A percentile compares a stretch with the other conserved stretches of the same genome.
Conservation (phyloP, 2,329 filamentous ascomycete genomes). For the Rachicladosporium sp. region DNA sequence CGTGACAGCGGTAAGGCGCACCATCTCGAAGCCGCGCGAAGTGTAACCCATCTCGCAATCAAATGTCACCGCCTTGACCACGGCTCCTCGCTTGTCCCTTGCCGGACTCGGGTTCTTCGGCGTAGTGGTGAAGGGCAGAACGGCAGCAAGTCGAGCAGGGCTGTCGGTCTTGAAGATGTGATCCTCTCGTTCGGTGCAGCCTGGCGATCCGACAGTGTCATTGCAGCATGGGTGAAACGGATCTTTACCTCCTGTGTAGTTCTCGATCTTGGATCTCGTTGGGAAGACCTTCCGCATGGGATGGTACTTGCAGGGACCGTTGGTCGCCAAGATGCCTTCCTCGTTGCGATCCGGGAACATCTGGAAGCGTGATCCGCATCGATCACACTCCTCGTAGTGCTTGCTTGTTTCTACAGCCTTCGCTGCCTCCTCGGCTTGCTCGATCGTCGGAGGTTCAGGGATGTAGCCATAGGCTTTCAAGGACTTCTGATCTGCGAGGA, state of each 20-base stretch:
- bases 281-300: conserved; percentile 58
- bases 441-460: conserved; percentile 49
- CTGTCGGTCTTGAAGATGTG: conserved; percentile 85
- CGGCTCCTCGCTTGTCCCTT: conserved; percentile 19
- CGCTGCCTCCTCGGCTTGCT: conserved; percentile 54
- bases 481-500: conserved; percentile 47
- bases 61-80: conserved; percentile 58
- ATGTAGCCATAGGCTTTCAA: conserved; percentile 69
- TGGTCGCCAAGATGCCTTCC: conserved; percentile 64
- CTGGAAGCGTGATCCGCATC: conserved; percentile 76
- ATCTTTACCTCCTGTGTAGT: conserved; percentile 41
- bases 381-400: conserved; percentile 80
- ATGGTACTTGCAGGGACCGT: conserved; percentile 70
- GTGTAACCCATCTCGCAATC: conserved; percentile 99
- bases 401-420: conserved; percentile 53
- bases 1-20: conserved; percentile 75
- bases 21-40: conserved; percentile 71
- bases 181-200: conserved; percentile 57
- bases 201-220: conserved; percentile 59
- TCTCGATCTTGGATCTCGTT: conserved; percentile 41
- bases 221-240: conserved; percentile 69
- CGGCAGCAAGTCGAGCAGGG: conserved; percentile 59
- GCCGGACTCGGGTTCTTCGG: conserved; percentile 49
- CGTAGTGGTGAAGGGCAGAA: conserved; percentile 71
- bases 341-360: conserved; percentile 77